These are phyloP conservation scores for Phytophthora pseudosyringae DNA, from an alignment of 352 stramenopile species.

Conservation along the genomic window DNA sequence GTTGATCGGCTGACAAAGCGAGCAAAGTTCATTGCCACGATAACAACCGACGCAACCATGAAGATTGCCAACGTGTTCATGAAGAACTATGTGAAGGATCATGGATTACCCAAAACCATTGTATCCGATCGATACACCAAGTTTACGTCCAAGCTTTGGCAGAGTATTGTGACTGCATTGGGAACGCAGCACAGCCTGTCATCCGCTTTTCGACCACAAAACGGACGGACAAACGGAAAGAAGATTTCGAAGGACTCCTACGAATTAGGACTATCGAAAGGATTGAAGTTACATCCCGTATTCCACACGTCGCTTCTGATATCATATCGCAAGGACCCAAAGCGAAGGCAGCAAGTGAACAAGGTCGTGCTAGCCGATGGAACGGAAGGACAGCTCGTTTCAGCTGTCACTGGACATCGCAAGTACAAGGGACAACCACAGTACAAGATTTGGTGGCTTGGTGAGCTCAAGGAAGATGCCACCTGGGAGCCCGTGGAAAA, in stretches of 20 bases:
- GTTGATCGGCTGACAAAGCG: constrained; percentile 12
- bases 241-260: constrained; percentile 13
- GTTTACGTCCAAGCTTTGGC: constrained; percentile 16
- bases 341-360: too few relatives aligned
- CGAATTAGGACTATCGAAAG: background rate
- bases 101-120: constrained; percentile 4
- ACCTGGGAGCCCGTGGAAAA: too few relatives aligned
- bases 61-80: constrained; percentile 7
- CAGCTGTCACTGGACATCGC: too few relatives aligned
- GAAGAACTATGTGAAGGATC: constrained; percentile 15
- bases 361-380: too few relatives aligned
- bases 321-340: background rate
- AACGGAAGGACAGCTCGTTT: too few relatives aligned
- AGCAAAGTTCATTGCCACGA: constrained; percentile 11
- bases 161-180: background rate
- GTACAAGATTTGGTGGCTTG: too few relatives aligned
- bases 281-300: constrained; percentile 4
- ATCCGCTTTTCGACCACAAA: constrained; percentile 1
- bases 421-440: too few relatives aligned
- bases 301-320: constrained; percentile 5
- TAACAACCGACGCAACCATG: background rate
- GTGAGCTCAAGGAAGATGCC: too few relatives aligned
- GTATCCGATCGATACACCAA: background rate
- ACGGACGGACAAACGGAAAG: constrained; percentile 18
- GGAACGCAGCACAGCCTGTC: background rate